phyloP scores from a whole-genome alignment of 495 filamentous ascomycete species.

The Aspergillus carlsbadensis region DNA sequence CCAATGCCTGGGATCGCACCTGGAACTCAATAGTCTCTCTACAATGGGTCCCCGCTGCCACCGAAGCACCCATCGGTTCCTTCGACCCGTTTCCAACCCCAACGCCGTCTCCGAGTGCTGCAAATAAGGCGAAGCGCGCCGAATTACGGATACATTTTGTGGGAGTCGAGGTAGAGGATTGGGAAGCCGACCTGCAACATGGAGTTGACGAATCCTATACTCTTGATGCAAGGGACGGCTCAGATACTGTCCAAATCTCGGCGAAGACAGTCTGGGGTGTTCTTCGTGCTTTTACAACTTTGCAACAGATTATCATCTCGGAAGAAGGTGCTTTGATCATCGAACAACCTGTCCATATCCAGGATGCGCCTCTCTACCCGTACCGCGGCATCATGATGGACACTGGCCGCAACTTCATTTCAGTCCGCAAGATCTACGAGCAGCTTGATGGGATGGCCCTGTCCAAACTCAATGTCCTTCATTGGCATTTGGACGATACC shows the following conservation, averaged over 20 bases:
- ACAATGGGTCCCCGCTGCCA: conserved; percentile 53
- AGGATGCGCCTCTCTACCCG: conserved; percentile 48
- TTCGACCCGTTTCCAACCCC: conserved; percentile 49
- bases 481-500: conserved; percentile 52
- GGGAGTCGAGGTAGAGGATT: conserved; percentile 42
- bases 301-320: conserved; percentile 53
- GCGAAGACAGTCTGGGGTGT: conserved; percentile 53
- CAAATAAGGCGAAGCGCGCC: conserved; percentile 36
- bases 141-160: conserved; percentile 26
- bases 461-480: conserved; percentile 52
- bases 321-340: conserved; percentile 47
- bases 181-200: conserved; percentile 45
- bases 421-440: conserved; percentile 46
- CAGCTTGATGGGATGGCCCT: conserved; percentile 53
- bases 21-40: conserved; percentile 44
- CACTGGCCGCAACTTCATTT: conserved; percentile 51
- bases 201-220: conserved; percentile 60
- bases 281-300: conserved; percentile 60
- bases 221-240: conserved; percentile 38
- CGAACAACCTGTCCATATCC: conserved; percentile 49
- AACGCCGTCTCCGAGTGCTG: conserved; percentile 24
- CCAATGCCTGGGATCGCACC: conserved; percentile 48
- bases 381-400: conserved; percentile 54
- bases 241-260: conserved; percentile 41
- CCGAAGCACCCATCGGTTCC: conserved; percentile 46